Evolutionary conservation across 495 filamentous ascomycete genomes (phyloP), one percentile per base, ranked within the genome.

Genomic region (Amorphotheca resinae): DNA sequence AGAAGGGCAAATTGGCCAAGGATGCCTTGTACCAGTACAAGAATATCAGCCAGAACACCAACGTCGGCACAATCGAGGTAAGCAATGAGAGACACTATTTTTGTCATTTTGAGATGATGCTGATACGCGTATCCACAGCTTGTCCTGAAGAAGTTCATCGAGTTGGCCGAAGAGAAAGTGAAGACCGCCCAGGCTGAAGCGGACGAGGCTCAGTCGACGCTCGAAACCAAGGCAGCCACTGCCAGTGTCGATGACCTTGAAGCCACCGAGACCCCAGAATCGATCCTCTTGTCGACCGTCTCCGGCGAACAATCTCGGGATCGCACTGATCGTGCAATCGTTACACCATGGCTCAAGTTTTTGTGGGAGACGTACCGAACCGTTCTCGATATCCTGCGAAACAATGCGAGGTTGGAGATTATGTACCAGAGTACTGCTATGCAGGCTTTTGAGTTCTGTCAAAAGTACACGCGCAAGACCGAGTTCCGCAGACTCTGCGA

Each of bases 361-460:
- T 72, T 98, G 44, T 98, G 91, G 91, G 93, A 98, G 67, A 94
- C 91, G n/a, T 98, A 98, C 66, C 86, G 91, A 28, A 98, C 91
- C 41, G 91, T 98, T 28, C 73, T 98, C 52, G 91, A 98, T 55
- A 96, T 98, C 58, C 72, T 98, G 51, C 85, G 94, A 67, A 98
- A 98, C 73, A 98, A 98, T 72, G 93, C 91, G 26, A 81, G 91
- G 28, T 70, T 98, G 28, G 91, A 98, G 69, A 75, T 93, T 28
- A 93, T 96, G 73, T 98, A 98, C 66, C 91, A 98, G 73, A 83
- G 80, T 59, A 96, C 93, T 36, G 93, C 91, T 45, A 82, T 93
- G 59, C 93, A 96, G 63, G 91, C 91, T 14, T 96, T 98, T 70
- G 82, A 91, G 61, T 98, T 98, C 72, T 98, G 91, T 64, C 78